These are phyloP conservation scores for Euptelea pleiosperma DNA, from an alignment of 164 flowering plant genomes.

Conservation along the genomic window DNA sequence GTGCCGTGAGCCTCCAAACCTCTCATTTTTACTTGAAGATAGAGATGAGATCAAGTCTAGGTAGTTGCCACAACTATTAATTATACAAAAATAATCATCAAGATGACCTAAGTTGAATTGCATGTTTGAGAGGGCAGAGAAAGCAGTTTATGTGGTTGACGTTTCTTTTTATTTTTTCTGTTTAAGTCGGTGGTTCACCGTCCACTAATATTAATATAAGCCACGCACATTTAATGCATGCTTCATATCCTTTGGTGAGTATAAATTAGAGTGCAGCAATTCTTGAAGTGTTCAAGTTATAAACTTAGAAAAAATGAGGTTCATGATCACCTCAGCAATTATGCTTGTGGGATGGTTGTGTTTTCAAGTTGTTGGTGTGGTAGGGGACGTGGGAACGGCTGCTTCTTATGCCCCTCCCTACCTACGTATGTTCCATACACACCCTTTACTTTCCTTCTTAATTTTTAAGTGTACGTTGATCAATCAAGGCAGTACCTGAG, in stretches of 20 bases:
- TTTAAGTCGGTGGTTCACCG: background rate
- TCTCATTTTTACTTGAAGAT: background rate
- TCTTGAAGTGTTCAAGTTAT: conserved; percentile 6
- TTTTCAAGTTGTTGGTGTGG: conserved; percentile 10
- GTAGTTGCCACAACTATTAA: background rate
- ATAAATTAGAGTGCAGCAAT: conserved; percentile 15
- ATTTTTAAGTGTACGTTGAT: too few relatives aligned
- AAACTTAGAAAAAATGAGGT: conserved; percentile 10
- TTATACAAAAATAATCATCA: background rate
- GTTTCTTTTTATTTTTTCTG: background rate
- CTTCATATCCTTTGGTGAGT: conserved; percentile 3
- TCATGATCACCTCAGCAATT: conserved; percentile 7
- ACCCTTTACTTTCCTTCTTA: too few relatives aligned
- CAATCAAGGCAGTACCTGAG: too few relatives aligned
- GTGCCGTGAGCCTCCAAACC: conserved; percentile 7
- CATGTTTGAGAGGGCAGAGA: background rate
- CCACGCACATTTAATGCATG: conserved; percentile 8
- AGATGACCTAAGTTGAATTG: background rate
- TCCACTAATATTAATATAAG: too few relatives aligned
- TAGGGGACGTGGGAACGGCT: conserved; percentile 33
- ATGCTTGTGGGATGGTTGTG: conserved; percentile 15
- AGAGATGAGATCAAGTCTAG: conserved; percentile 4
- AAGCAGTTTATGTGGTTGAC: background rate
- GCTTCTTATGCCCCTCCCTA: conserved; percentile 24
- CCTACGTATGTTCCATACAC: conserved; percentile 18